These are phyloP conservation scores for Senna tora DNA, from an alignment of 306 rosid species.

Conservation along the genomic window DNA sequence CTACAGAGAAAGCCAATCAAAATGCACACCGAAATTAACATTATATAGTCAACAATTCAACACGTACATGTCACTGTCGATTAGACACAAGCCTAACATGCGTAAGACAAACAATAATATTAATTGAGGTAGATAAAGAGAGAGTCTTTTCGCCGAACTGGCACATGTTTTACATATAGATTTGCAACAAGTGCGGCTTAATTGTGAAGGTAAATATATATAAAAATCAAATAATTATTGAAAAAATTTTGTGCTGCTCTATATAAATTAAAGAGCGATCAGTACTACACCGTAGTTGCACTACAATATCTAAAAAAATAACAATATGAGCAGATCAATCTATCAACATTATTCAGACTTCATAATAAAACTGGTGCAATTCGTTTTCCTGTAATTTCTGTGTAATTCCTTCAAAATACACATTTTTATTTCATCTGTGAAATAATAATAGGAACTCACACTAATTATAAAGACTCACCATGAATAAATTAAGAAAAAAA, in stretches of 20 bases:
- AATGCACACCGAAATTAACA: too few species aligned
- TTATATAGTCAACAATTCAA: too few species aligned
- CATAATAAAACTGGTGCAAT: too few species aligned
- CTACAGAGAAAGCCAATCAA: too few species aligned
- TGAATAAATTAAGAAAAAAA: too few species aligned
- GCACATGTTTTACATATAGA: conserved; percentile 24
- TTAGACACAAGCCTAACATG: not conserved
- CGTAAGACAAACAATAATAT: not conserved
- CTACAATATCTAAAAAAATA: not conserved
- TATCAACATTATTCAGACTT: not conserved
- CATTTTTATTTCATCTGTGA: too few species aligned
- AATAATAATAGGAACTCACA: too few species aligned
- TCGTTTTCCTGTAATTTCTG: too few species aligned
- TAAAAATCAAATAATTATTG: not conserved
- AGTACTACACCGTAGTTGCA: conserved; percentile 26
- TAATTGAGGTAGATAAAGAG: conserved; percentile 1
- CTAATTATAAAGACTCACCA: too few species aligned
- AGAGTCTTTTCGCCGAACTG: conserved; percentile 18
- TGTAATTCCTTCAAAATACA: too few species aligned
- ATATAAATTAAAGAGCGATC: not conserved
- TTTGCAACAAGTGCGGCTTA: not conserved
- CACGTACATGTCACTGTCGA: not conserved
- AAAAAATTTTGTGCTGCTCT: not conserved
- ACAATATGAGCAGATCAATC: not conserved
- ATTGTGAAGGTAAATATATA: not conserved